A percentile compares a stretch with the other conserved stretches of the same genome.
phyloP scores from a whole-genome alignment of 1,139 yeast genomes.

The Sugiyamaella pinicola region DNA sequence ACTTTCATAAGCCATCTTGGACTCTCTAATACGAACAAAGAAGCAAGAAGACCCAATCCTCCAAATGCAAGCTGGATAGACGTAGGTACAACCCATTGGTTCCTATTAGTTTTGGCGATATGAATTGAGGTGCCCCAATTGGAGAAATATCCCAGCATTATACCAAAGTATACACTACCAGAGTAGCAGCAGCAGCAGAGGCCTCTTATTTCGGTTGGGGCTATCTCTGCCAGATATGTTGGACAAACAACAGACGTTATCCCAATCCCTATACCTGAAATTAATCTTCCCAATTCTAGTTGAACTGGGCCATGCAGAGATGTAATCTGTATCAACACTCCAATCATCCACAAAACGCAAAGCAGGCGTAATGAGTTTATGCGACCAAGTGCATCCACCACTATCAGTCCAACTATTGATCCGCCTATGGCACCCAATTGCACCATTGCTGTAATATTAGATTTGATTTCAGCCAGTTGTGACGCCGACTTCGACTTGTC shows the following conservation, averaged over 20 bases:
- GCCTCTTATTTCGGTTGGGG: constrained; percentile 58
- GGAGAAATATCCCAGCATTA: constrained; percentile 55
- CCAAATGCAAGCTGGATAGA: constrained; percentile 49
- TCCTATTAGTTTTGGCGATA: constrained; percentile 34
- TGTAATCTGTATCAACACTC: constrained; percentile 54
- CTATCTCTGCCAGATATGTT: constrained; percentile 54
- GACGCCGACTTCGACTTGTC: constrained; percentile 45
- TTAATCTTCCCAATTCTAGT: constrained; percentile 55
- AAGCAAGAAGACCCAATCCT: constrained; percentile 48
- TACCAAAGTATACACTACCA: constrained; percentile 59
- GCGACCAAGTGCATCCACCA: constrained; percentile 59
- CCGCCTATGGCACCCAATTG: constrained; percentile 65
- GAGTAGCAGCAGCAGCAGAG: constrained; percentile 54
- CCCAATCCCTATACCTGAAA: constrained; percentile 60
- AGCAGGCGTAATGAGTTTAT: constrained; percentile 54
- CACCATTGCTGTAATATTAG: constrained; percentile 64
- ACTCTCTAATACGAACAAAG: constrained; percentile 49
- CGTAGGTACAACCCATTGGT: constrained; percentile 45
- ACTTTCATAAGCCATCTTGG: constrained; percentile 51
- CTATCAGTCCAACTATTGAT: constrained; percentile 51
- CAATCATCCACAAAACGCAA: constrained; percentile 49
- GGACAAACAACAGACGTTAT: constrained; percentile 62
- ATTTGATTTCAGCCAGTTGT: constrained; percentile 51
- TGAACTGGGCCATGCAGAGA: constrained; percentile 49
- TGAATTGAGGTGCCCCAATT: constrained; percentile 48